Percentiles rank a stretch among this genome's conserved stretches.
phyloP scores from a whole-genome alignment of 2,329 filamentous ascomycete genomes.

The Aureobasidium subglaciale region DNA sequence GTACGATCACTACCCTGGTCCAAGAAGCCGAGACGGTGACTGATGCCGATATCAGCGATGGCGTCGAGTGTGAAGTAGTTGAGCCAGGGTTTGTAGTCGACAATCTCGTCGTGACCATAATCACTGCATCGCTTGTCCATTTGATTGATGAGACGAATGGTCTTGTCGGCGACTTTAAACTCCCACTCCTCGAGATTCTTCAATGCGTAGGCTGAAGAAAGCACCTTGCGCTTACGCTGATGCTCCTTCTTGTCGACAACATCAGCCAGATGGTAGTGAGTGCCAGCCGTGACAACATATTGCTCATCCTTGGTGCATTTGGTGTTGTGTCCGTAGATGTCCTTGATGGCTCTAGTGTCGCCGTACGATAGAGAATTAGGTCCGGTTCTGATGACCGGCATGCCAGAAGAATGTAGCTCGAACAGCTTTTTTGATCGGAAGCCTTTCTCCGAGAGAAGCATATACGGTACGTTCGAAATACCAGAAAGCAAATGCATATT shows the following conservation, averaged over 20 bases:
- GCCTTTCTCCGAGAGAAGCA: slow-evolving; percentile 35
- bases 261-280: slow-evolving; percentile 32
- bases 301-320: slow-evolving; percentile 31
- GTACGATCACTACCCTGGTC: slow-evolving; percentile 30
- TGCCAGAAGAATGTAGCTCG: slow-evolving; percentile 36
- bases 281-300: slow-evolving; percentile 27
- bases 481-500: slow-evolving; percentile 39
- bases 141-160: slow-evolving; percentile 26
- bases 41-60: slow-evolving; percentile 35
- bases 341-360: slow-evolving; percentile 32
- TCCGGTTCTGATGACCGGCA: slow-evolving; percentile 40
- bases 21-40: slow-evolving; percentile 31
- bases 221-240: slow-evolving; percentile 32
- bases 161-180: slow-evolving; percentile 34
- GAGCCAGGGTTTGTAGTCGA: slow-evolving; percentile 16
- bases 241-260: slow-evolving; percentile 35
- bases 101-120: neutral
- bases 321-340: slow-evolving; percentile 34
- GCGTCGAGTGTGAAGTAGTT: slow-evolving; percentile 34
- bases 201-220: slow-evolving; percentile 33
- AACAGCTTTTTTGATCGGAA: slow-evolving; percentile 37
- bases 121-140: slow-evolving; percentile 31
- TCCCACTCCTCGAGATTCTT: slow-evolving; percentile 37
- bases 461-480: slow-evolving; percentile 40
- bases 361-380: slow-evolving; percentile 41